Evolutionary conservation across 768 basidiomycete species (phyloP).

Genomic region (Galerina marginata): DNA sequence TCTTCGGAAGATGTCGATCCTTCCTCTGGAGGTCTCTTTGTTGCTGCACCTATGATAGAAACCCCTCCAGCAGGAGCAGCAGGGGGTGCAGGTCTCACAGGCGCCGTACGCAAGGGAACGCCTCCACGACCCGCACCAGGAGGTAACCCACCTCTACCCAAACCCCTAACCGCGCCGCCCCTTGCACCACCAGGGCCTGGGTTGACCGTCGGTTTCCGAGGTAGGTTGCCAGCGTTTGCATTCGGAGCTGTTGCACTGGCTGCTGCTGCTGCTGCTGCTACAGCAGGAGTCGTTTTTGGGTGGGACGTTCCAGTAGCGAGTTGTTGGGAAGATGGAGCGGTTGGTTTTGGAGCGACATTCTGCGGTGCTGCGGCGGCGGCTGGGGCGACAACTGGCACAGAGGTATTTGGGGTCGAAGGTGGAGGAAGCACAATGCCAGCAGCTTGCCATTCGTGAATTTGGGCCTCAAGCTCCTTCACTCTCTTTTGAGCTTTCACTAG

Average conservation of each 20-base stretch:
- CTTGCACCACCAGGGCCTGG: slow-evolving; percentile 27
- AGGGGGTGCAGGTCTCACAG: slow-evolving; percentile 27
- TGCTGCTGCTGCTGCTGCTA: slow-evolving; percentile 19
- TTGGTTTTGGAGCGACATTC: slow-evolving; percentile 20
- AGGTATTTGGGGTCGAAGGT: slow-evolving; percentile 15
- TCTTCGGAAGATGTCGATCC: slow-evolving; percentile 49
- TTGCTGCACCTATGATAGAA: slow-evolving; percentile 68
- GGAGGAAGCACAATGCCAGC: slow-evolving; percentile 50
- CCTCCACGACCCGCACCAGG: slow-evolving; percentile 38
- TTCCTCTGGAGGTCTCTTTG: slow-evolving; percentile 69
- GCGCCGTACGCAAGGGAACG: slow-evolving; percentile 34
- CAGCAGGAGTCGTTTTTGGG: slow-evolving; percentile 12
- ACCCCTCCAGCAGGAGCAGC: slow-evolving; percentile 45
- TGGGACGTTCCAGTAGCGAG: slow-evolving; percentile 22
- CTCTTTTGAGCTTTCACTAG: slow-evolving; percentile 63
- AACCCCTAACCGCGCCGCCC: slow-evolving; percentile 21
- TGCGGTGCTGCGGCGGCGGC: slow-evolving; percentile 14
- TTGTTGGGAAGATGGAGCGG: slow-evolving; percentile 15
- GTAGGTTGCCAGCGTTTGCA: slow-evolving; percentile 23
- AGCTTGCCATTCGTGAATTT: slow-evolving; percentile 62
- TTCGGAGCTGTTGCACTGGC: slow-evolving; percentile 4
- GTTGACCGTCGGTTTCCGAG: slow-evolving; percentile 30
- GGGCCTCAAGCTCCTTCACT: slow-evolving; percentile 72
- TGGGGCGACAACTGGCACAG: slow-evolving; percentile 20
- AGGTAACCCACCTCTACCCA: slow-evolving; percentile 39